Base-by-base conservation (phyloP, 2,329 filamentous ascomycete genomes). In the Clathrospora elynae region DNA sequence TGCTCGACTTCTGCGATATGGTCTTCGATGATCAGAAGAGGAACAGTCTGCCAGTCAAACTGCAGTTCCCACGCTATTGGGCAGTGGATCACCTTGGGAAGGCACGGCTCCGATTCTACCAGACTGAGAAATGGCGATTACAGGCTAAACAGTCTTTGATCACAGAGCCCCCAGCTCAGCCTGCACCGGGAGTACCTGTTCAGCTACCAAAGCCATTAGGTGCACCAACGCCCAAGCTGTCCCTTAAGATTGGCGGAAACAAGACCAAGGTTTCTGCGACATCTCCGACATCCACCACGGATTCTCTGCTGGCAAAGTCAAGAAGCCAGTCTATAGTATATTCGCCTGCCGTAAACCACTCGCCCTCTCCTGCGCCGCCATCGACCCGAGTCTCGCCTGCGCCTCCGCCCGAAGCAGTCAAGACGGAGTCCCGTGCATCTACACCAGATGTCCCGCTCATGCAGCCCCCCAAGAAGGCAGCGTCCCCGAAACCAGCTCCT, bases 31-130 rank as follows among this genome's bases (percentile, higher is more conserved):
- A 59, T 16, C 46, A 51, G 23, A 68, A 79, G 6, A 61, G 73
- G n/a, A 76, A 76, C 12, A 73, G 72, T 13, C 71, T 78, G 18
- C 66, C 71, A 13, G 70, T 83, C n/a, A 68, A 57, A 7, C 56
- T 85, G 36, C 75, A 73, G 46, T 76, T 78, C 42, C 83, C 82
- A 17, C 75, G 74, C 9, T 83, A 80, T 58, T 85, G 79, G 78
- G 74, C 69, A 41, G 75, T 75, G 19, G 66, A 77, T 53, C 71
- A 82, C 52, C 48, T 77, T 14, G 81, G 81, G 39, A 75, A 77
- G 55, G 79, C 49, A 32, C 31, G 50, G 19, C 11, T 71, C 24
- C 59, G 54, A 12, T 71, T 71, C 42, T 61, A 45, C 32, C 57
- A 58, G 22, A 61, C 53, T 11, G 49, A 62, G 0, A 58, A 46